Percentiles rank a stretch among this genome's conserved stretches.
Conservation (phyloP, 2,329 filamentous ascomycete genomes). For the Hypoxylon sp. region DNA sequence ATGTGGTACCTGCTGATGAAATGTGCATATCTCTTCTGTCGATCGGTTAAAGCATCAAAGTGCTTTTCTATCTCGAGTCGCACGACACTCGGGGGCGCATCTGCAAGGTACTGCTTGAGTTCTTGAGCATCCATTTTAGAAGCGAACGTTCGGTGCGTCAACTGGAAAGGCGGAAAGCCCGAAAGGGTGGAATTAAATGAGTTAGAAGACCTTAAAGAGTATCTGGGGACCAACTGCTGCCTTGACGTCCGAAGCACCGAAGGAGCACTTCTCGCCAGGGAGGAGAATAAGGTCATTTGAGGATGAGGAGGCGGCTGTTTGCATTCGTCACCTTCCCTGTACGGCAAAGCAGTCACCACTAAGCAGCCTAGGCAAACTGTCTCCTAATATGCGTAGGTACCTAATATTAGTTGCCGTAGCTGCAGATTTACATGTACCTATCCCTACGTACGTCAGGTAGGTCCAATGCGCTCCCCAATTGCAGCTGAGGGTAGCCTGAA, state of each 20-base stretch:
- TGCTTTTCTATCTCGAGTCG: slow-evolving; percentile 92
- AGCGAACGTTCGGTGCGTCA: slow-evolving; percentile 35
- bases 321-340: slow-evolving; percentile 27
- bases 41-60: slow-evolving; percentile 81
- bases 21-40: slow-evolving; percentile 92
- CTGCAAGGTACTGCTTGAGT: slow-evolving; percentile 85
- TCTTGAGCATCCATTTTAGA: slow-evolving; percentile 71
- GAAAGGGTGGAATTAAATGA: slow-evolving; percentile 1
- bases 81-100: slow-evolving; percentile 90
- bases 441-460: background rate
- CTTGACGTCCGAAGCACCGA: slow-evolving; percentile 45
- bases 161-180: slow-evolving; percentile 12
- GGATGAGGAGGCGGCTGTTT: slow-evolving; percentile 22
- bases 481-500: slow-evolving; percentile 8
- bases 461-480: slow-evolving; percentile 8
- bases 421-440: slow-evolving; percentile 17
- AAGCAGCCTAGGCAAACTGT: background rate
- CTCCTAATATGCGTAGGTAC: slow-evolving; percentile 27
- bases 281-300: slow-evolving; percentile 41
- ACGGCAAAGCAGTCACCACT: background rate
- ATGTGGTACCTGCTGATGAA: slow-evolving; percentile 79
- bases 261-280: slow-evolving; percentile 40
- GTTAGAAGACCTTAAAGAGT: slow-evolving; percentile 23
- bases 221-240: slow-evolving; percentile 31
- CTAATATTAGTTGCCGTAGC: slow-evolving; percentile 30